phyloP scores from a whole-genome alignment of 2,329 filamentous ascomycete species.

The Pleurostoma richardsiae region DNA sequence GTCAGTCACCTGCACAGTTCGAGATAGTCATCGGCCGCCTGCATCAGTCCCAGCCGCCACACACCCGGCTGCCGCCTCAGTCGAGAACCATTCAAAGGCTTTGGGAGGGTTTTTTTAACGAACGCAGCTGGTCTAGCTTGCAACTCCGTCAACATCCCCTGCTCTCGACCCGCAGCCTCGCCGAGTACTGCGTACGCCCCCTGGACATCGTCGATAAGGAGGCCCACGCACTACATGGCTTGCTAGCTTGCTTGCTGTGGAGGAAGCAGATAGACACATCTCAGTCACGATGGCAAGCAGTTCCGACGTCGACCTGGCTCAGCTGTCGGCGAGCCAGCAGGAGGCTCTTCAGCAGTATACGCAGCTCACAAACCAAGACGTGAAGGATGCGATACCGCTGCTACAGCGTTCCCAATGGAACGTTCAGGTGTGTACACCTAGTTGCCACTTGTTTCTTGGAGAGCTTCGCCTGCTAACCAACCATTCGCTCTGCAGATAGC shows the following conservation, averaged over 20 bases:
- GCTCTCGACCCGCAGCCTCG: too few relatives aligned
- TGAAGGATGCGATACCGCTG: constrained; percentile 70
- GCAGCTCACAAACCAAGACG: constrained; percentile 78
- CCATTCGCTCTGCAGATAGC: constrained; percentile 61
- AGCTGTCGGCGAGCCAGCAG: constrained; percentile 74
- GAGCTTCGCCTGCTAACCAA: background rate
- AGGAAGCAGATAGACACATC: background rate
- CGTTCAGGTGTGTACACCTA: constrained; percentile 58
- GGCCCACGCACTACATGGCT: background rate
- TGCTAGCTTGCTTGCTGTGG: background rate
- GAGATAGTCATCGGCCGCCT: too few relatives aligned
- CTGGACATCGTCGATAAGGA: too few relatives aligned
- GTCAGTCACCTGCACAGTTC: too few relatives aligned
- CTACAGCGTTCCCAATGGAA: constrained; percentile 93
- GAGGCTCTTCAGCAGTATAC: constrained; percentile 83
- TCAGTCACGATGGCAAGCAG: constrained; percentile 33
- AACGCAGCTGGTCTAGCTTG: too few relatives aligned
- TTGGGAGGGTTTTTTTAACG: too few relatives aligned
- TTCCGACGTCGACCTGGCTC: constrained; percentile 53
- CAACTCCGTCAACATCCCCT: too few relatives aligned
- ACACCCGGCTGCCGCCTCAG: too few relatives aligned
- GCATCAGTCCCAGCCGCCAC: too few relatives aligned
- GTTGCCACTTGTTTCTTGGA: background rate
- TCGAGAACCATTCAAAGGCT: too few relatives aligned
- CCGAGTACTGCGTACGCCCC: too few relatives aligned